Conservation (phyloP, 257 asterid genomes). For the Verbascum thapsus region DNA sequence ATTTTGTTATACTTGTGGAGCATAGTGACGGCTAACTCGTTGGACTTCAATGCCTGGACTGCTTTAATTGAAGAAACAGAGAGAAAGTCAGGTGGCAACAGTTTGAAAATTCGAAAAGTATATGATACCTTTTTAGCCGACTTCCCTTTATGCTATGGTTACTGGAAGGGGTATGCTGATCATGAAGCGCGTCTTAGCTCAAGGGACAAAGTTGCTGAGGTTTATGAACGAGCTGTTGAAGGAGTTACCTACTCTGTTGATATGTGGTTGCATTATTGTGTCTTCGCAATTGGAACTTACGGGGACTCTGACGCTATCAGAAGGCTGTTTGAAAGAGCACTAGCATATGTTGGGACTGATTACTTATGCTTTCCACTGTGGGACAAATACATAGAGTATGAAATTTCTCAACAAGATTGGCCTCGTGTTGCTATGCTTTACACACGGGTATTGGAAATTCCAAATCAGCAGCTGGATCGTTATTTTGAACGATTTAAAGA, state of each 20-base stretch:
- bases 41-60: no score
- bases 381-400: slow-evolving; percentile 96
- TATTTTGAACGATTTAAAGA: no score
- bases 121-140: slow-evolving; percentile 92
- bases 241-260: no score
- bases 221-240: slow-evolving; percentile 92
- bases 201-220: slow-evolving; percentile 84
- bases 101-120: slow-evolving; percentile 74
- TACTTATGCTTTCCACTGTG: slow-evolving; percentile 88
- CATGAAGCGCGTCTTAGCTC: slow-evolving; percentile 92
- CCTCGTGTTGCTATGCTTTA: no score
- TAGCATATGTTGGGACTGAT: slow-evolving; percentile 94
- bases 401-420: no score
- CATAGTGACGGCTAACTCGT: no score
- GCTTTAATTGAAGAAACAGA: no score
- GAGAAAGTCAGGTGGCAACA: no score
- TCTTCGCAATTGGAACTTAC: slow-evolving; percentile 76
- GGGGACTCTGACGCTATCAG: slow-evolving; percentile 88
- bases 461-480: no score
- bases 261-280: slow-evolving; percentile 99
- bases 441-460: no score
- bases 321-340: slow-evolving; percentile 96
- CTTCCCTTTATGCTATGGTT: slow-evolving; percentile 96
- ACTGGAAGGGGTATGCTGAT: slow-evolving; percentile 99
- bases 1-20: slow-evolving; percentile 83